Evolutionary conservation across 495 filamentous ascomycete genomes (phyloP).

Genomic region (Aspergillus campestris): DNA sequence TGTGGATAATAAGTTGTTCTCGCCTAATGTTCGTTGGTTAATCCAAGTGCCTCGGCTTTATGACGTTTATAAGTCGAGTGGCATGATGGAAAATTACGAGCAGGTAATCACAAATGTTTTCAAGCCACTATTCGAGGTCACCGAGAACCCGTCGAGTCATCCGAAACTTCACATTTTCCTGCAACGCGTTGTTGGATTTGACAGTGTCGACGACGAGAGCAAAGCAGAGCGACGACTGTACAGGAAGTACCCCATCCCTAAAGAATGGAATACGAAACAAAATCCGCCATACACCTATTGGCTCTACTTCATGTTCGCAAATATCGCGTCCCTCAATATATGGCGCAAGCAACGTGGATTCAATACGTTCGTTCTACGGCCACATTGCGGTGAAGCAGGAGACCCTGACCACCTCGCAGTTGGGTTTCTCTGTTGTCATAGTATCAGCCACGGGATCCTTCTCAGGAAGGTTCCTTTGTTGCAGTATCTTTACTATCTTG

Average conservation of each 20-base stretch:
- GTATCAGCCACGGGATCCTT: slow-evolving; percentile 91
- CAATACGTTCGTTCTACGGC: slow-evolving; percentile 89
- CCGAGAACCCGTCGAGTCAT: slow-evolving; percentile 74
- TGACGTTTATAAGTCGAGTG: slow-evolving; percentile 86
- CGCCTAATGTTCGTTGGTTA: slow-evolving; percentile 94
- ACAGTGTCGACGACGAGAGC: slow-evolving; percentile 97
- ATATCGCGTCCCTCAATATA: slow-evolving; percentile 84
- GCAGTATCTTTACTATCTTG: slow-evolving; percentile 96
- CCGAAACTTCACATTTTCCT: slow-evolving; percentile 92
- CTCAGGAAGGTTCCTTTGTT: slow-evolving; percentile 88
- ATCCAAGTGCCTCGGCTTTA: slow-evolving; percentile 92
- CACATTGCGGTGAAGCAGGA: slow-evolving; percentile 94
- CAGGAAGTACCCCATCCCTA: slow-evolving; percentile 86
- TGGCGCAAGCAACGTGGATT: slow-evolving; percentile 88
- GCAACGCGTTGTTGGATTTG: slow-evolving; percentile 91
- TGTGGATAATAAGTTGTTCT: slow-evolving; percentile 97
- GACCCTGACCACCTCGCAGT: slow-evolving; percentile 94
- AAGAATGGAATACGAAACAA: slow-evolving; percentile 79
- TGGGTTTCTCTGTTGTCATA: slow-evolving; percentile 89
- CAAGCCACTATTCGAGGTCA: slow-evolving; percentile 90
- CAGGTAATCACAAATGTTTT: slow-evolving; percentile 89
- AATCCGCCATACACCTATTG: slow-evolving; percentile 99
- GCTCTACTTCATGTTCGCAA: slow-evolving; percentile 95
- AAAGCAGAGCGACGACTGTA: slow-evolving; percentile 88
- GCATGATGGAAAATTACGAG: slow-evolving; percentile 80